phyloP scores from a whole-genome alignment of 2,329 filamentous ascomycete species.

The Xylariaceae sp. region DNA sequence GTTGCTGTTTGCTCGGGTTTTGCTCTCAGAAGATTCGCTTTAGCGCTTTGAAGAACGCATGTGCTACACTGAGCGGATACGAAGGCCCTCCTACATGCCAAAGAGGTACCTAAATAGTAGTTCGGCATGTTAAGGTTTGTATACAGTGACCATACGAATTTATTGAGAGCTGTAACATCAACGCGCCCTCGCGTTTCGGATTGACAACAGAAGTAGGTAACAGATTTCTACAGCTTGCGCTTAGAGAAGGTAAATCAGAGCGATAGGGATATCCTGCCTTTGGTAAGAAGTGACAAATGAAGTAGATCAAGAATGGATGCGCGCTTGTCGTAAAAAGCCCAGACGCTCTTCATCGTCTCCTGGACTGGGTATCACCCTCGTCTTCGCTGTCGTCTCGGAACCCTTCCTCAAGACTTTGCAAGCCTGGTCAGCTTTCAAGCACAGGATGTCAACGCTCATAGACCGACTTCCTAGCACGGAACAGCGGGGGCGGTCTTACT shows the following conservation, averaged over 20 bases:
- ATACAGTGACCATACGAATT: no score
- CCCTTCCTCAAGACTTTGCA: conserved; percentile 59
- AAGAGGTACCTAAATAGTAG: no score
- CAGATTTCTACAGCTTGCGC: no score
- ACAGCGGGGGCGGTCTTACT: conserved; percentile 43
- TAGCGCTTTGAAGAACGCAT: no score
- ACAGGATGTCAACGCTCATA: not conserved
- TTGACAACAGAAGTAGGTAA: no score
- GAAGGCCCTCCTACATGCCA: no score
- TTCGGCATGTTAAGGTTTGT: no score
- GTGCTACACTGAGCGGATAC: no score
- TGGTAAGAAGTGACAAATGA: not conserved
- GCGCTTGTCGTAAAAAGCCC: not conserved
- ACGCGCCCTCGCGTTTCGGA: no score
- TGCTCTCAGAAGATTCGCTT: no score
- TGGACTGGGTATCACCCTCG: conserved; percentile 33
- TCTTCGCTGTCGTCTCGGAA: conserved; percentile 72
- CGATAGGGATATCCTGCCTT: not conserved
- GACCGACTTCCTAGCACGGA: conserved; percentile 3
- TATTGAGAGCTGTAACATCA: no score
- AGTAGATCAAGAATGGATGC: conserved; percentile 4
- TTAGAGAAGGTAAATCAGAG: not conserved
- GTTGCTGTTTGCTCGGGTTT: no score
- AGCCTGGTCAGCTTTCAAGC: conserved; percentile 18
- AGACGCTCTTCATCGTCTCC: conserved; percentile 11